Evolutionary conservation across 495 filamentous ascomycete genomes (phyloP).

Genomic region (Evansstolkia leycettana): DNA sequence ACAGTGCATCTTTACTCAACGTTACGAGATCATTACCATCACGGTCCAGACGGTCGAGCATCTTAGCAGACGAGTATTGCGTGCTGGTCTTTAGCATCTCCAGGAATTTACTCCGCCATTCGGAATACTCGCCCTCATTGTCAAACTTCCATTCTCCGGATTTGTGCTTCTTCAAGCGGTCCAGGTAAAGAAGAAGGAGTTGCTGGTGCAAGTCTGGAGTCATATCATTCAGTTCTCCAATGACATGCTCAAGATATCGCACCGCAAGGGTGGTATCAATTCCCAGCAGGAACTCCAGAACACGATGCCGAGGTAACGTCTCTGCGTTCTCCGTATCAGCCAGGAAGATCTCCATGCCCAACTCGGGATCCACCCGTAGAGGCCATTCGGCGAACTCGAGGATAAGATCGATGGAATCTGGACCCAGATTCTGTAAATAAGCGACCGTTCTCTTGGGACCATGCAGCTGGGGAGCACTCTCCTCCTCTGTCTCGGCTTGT

Average conservation of each 20-base stretch:
- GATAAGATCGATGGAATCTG: conserved; percentile 81
- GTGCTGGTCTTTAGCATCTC: conserved; percentile 62
- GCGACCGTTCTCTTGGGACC: conserved; percentile 74
- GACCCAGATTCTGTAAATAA: conserved; percentile 83
- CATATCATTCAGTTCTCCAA: conserved; percentile 72
- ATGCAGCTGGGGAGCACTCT: conserved; percentile 48
- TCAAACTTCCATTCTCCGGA: conserved; percentile 20
- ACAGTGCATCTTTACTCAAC: no score
- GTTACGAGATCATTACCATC: conserved; percentile 41
- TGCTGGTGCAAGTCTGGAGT: conserved; percentile 79
- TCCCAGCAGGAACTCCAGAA: conserved; percentile 58
- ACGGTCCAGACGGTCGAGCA: conserved; percentile 60
- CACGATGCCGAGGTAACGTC: conserved; percentile 63
- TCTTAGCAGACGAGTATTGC: conserved; percentile 68
- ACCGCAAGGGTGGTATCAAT: conserved; percentile 62
- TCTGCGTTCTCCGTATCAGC: conserved; percentile 93
- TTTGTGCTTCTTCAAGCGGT: conserved; percentile 39
- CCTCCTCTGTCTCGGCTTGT: conserved; percentile 44
- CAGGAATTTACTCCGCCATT: conserved; percentile 53
- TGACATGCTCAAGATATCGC: conserved; percentile 83
- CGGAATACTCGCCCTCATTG: conserved; percentile 37
- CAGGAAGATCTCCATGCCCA: conserved; percentile 93
- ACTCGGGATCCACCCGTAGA: conserved; percentile 50
- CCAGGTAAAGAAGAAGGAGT: conserved; percentile 65
- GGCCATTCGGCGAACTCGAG: conserved; percentile 90